Evolutionary conservation across 2,329 filamentous ascomycete species (phyloP).

Genomic region (Aaosphaeria arxii): DNA sequence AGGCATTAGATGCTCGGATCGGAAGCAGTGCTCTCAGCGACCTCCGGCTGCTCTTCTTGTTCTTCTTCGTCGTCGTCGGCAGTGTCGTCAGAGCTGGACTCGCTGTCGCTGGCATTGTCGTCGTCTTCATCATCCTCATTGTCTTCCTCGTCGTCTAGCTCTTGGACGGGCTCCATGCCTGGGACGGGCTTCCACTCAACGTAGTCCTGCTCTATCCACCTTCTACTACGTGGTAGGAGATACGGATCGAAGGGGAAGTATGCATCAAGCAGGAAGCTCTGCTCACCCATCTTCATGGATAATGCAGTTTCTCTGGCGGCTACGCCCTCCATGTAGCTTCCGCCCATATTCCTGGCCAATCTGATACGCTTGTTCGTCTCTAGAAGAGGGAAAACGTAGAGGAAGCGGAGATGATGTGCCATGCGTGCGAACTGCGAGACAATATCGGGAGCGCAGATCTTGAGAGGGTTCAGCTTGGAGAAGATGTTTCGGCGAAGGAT

Average conservation of each 20-base stretch:
- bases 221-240: conserved; percentile 78
- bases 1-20: background rate
- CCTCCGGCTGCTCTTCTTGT: background rate
- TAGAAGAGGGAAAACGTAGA: conserved; percentile 85
- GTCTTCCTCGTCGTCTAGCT: conserved; percentile 45
- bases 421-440: conserved; percentile 90
- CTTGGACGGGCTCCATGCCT: conserved; percentile 40
- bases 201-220: conserved; percentile 70
- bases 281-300: conserved; percentile 62
- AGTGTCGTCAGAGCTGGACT: conserved; percentile 3
- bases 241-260: conserved; percentile 99
- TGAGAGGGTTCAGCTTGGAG: conserved; percentile 88
- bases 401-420: conserved; percentile 77
- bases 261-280: conserved; percentile 80
- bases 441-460: conserved; percentile 87
- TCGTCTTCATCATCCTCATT: conserved; percentile 30
- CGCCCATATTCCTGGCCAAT: conserved; percentile 67
- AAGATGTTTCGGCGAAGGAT: conserved; percentile 75
- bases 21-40: background rate
- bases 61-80: conserved; percentile 9
- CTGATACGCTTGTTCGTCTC: conserved; percentile 91
- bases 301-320: conserved; percentile 55
- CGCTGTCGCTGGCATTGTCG: conserved; percentile 18
- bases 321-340: conserved; percentile 44
- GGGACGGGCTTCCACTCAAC: conserved; percentile 37